phyloP scores from a whole-genome alignment of 305 asterid genomes.

The Fraxinus greggii region DNA sequence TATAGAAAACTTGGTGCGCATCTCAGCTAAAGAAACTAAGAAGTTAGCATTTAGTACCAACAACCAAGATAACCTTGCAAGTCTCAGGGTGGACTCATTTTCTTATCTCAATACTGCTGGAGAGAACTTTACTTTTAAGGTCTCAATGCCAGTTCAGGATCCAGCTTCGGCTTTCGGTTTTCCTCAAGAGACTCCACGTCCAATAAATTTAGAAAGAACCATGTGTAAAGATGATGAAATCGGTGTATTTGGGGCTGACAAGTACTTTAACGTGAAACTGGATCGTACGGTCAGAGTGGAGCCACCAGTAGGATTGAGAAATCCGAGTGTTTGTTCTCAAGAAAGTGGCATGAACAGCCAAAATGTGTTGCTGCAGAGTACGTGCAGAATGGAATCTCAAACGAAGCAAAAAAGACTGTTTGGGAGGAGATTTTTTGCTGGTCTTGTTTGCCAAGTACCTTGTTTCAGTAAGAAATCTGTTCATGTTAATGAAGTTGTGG shows the following conservation, averaged over 20 bases:
- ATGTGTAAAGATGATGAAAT: constrained; percentile 51
- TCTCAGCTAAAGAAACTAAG: constrained; percentile 34
- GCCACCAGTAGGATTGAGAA: constrained; percentile 21
- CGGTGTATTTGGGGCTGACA: constrained; percentile 73
- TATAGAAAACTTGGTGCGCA: constrained; percentile 46
- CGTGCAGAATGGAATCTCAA: constrained; percentile 20
- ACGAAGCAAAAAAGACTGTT: constrained; percentile 41
- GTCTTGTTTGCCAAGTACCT: constrained; percentile 54
- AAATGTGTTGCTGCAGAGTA: constrained; percentile 28
- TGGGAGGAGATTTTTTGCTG: constrained; percentile 37
- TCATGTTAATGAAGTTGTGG: constrained; percentile 16
- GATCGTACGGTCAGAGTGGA: constrained; percentile 28
- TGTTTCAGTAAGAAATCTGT: constrained; percentile 59
- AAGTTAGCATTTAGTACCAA: constrained; percentile 32
- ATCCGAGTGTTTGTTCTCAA: constrained; percentile 51
- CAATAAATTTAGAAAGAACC: constrained; percentile 21
- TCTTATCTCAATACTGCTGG: constrained; percentile 30
- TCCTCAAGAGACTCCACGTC: constrained; percentile 22
- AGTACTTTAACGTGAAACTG: constrained; percentile 73
- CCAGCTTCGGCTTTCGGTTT: constrained; percentile 44
- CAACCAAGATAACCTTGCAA: constrained; percentile 9
- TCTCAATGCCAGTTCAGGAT: constrained; percentile 42
- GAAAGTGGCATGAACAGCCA: constrained; percentile 58
- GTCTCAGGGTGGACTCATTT: constrained; percentile 37
- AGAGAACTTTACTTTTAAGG: constrained; percentile 39